phyloP scores from a whole-genome alignment of 2,329 filamentous ascomycete genomes.

The Colletotrichum tropicicola region DNA sequence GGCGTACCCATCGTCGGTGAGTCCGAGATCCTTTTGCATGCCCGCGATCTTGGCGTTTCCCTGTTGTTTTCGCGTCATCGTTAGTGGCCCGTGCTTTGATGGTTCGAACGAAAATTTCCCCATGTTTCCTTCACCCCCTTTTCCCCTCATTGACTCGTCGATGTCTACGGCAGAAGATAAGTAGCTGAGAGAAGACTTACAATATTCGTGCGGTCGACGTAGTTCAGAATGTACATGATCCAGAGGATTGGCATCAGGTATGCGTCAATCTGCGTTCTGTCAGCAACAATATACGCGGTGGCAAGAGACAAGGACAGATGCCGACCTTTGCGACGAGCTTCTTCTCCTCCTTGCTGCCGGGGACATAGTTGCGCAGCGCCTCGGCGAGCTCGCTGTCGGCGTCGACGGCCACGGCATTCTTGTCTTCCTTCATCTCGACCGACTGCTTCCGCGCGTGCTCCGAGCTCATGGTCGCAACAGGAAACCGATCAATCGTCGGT shows the following conservation, averaged over 20 bases:
- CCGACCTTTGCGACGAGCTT: conserved; percentile 28
- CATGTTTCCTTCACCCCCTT: neutral
- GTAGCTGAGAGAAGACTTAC: conserved; percentile 30
- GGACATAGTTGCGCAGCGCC: conserved; percentile 38
- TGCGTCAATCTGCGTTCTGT: conserved; percentile 21
- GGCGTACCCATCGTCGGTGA: conserved; percentile 59
- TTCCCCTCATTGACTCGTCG: neutral
- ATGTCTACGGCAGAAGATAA: no score
- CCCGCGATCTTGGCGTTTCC: conserved; percentile 62
- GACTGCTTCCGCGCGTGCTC: conserved; percentile 23
- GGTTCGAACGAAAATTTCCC: neutral
- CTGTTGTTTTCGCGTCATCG: neutral
- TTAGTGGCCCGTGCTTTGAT: neutral
- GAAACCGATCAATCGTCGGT: neutral
- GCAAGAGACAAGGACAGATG: neutral
- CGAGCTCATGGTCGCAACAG: neutral
- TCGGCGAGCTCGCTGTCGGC: conserved; percentile 35
- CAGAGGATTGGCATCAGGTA: conserved; percentile 8
- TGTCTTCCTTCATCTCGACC: conserved; percentile 32
- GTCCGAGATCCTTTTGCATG: conserved; percentile 54
- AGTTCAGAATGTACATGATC: conserved; percentile 38
- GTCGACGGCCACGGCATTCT: conserved; percentile 5
- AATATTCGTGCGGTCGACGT: conserved; percentile 40
- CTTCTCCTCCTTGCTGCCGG: conserved; percentile 34
- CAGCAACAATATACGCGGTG: neutral